Evolutionary conservation across 78 protist genomes (phyloP), one percentile per base, ranked within the genome.

Genomic region (Dictyostelium firmibasis): DNA sequence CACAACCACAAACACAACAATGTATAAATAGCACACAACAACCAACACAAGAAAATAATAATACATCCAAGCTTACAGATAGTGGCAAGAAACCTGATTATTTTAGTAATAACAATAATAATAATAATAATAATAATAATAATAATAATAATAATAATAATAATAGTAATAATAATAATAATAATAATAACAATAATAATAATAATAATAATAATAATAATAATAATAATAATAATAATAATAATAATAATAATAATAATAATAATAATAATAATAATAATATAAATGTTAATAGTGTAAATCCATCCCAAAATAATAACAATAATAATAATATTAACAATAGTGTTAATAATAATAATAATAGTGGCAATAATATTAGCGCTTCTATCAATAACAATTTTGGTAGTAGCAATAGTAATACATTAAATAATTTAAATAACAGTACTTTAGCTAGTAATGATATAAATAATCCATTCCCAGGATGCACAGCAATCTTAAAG

Each of bases 381-480:
- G 9, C 70, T 10, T 20, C 70, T 23, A 60, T 60, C 70, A 70
- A 8, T 29, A 70, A 70, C 16, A 70, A 70, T 70, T 9, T 13
- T 31, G 50, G 36, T 44, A 38, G 50, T 13, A 78, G 36, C 33
- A 47, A 47, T 47, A 57, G 44, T 25, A 81, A 29, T 53, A 16
- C 25, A 36, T 3, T 35, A 13, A 75, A 31, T 36, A 75, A 75
- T 36, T 25, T 20, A 25, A 36, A 75, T 36, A 43, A 53, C 31
- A 81, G 31, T 81, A 88, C 62, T 81, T 57, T 78, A 69, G 76
- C 76, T 67, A 27, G 76, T 27, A 67, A 67, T 67, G 76, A 67
- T 67, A 75, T 75, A 20, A 44, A 76, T 36, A 77, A 86, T 77
- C 92, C 92, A 74, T 86, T 86, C 85, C 92, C 92, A 6, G 93